phyloP scores from a whole-genome alignment of 768 basidiomycete genomes.

The Leccinum boreale region DNA sequence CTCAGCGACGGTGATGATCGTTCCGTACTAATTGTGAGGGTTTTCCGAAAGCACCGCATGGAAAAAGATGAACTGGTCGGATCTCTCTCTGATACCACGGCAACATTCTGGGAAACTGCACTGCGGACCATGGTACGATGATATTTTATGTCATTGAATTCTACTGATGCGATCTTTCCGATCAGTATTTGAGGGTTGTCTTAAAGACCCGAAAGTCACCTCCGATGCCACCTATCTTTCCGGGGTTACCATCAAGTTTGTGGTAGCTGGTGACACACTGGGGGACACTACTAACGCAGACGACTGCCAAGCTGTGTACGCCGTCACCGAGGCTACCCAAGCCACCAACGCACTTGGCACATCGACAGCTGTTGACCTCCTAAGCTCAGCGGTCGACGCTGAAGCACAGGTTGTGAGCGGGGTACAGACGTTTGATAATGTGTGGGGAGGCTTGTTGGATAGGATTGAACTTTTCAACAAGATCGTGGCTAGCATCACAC shows the following conservation, averaged over 20 bases:
- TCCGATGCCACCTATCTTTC: background rate
- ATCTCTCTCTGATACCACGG: background rate
- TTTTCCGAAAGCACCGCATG: background rate
- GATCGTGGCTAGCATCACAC: background rate
- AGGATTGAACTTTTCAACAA: background rate
- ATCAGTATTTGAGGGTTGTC: background rate
- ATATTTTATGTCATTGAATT: background rate
- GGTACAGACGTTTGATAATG: background rate
- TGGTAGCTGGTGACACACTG: background rate
- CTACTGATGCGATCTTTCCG: background rate
- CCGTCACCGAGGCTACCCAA: background rate
- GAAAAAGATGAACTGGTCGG: background rate
- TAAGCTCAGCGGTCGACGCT: background rate
- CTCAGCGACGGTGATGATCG: background rate
- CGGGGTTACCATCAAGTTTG: background rate
- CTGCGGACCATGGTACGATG: background rate
- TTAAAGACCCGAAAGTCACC: background rate
- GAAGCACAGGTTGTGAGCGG: background rate
- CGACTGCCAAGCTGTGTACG: background rate
- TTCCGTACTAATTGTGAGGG: background rate
- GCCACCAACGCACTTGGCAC: background rate
- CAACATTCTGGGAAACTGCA: background rate
- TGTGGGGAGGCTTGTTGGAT: background rate
- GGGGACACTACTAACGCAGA: background rate
- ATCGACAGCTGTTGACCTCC: background rate